Evolutionary conservation across 768 basidiomycete species (phyloP).

Genomic region (Agaricus subrufescens): DNA sequence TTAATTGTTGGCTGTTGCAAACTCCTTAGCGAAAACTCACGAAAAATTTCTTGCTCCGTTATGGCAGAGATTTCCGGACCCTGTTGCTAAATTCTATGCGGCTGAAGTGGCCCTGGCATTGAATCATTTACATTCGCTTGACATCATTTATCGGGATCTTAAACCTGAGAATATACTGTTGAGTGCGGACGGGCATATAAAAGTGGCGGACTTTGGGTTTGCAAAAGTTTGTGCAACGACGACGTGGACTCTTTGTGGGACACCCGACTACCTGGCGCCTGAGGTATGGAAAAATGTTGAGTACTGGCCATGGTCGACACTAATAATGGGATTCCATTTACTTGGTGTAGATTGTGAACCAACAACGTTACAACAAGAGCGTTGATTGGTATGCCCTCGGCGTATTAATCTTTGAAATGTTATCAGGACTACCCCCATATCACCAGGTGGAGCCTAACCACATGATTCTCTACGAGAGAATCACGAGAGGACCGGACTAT

Average conservation of each 20-base stretch:
- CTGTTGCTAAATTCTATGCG: slow-evolving; percentile 96
- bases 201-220: slow-evolving; percentile 96
- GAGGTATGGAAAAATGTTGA: slow-evolving; percentile 46
- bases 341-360: slow-evolving; percentile 58
- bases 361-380: slow-evolving; percentile 88
- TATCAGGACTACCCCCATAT: slow-evolving; percentile 93
- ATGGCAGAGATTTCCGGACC: slow-evolving; percentile 84
- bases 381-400: slow-evolving; percentile 99
- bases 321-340: slow-evolving; percentile 7
- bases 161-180: slow-evolving; percentile 97
- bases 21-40: slow-evolving; percentile 11
- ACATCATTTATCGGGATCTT: slow-evolving; percentile 95
- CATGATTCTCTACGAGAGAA: slow-evolving; percentile 87
- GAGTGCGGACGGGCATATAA: slow-evolving; percentile 93
- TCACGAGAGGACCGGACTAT: slow-evolving; percentile 65
- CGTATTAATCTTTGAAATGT: slow-evolving; percentile 96
- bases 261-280: slow-evolving; percentile 95
- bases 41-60: slow-evolving; percentile 5
- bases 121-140: slow-evolving; percentile 78
- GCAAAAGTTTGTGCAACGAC: slow-evolving; percentile 84
- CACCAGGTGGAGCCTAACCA: slow-evolving; percentile 85
- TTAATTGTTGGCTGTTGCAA: slow-evolving; percentile 11
- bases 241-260: slow-evolving; percentile 95
- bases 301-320: not conserved
- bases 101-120: slow-evolving; percentile 93